These are phyloP conservation scores for Aspergillus texensis DNA, from an alignment of 2,329 filamentous ascomycete species.

Conservation along the genomic window DNA sequence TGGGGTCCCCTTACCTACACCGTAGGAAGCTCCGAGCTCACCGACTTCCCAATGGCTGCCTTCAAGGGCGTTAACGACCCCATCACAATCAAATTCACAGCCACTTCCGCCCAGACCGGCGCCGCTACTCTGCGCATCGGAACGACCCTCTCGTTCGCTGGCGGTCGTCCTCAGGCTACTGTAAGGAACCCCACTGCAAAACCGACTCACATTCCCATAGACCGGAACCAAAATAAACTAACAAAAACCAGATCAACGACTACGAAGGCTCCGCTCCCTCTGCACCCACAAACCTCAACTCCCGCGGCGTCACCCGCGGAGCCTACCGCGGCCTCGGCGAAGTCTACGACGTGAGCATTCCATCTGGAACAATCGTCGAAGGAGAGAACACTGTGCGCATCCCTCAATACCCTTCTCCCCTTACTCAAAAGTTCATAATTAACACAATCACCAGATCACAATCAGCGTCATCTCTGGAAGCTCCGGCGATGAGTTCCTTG, in stretches of 20 bases:
- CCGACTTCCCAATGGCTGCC: conserved; percentile 67
- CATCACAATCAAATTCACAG: conserved; percentile 63
- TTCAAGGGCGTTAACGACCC: conserved; percentile 64
- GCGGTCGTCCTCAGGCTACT: conserved; percentile 58
- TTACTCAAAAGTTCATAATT: background rate
- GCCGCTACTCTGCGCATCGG: conserved; percentile 65
- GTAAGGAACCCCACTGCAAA: conserved; percentile 10
- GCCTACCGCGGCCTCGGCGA: conserved; percentile 67
- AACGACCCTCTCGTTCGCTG: conserved; percentile 65
- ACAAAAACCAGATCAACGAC: conserved; percentile 51
- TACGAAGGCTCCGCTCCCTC: conserved; percentile 53
- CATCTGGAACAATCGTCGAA: conserved; percentile 60
- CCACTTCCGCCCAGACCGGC: conserved; percentile 53
- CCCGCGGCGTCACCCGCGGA: conserved; percentile 66
- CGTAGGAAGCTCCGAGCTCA: conserved; percentile 56
- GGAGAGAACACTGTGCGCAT: conserved; percentile 58
- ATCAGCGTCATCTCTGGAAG: conserved; percentile 63
- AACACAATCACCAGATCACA: conserved; percentile 45
- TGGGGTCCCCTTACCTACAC: conserved; percentile 66
- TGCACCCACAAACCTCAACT: conserved; percentile 65
- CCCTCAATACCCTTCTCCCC: no score
- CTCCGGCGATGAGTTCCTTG: conserved; percentile 57
- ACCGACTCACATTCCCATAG: background rate
- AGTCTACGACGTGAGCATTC: conserved; percentile 64
- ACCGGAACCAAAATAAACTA: background rate